Evolutionary conservation across 305 asterid genomes (phyloP).

Genomic region (Solanum aculeatissimum): DNA sequence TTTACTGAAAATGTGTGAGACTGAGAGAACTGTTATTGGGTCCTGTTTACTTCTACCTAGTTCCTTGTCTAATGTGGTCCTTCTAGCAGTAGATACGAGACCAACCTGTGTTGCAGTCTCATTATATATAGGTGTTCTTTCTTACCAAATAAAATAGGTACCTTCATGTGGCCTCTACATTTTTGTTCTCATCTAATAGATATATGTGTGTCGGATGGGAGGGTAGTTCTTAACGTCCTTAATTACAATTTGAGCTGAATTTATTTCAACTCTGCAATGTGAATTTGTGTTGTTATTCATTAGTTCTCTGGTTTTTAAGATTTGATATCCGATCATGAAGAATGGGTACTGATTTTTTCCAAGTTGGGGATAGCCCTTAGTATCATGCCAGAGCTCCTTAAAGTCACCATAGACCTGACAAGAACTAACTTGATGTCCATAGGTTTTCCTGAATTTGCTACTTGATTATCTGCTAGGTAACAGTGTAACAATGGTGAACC

Average conservation of each 20-base stretch:
- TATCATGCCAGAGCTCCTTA: not conserved
- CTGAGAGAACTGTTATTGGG: not conserved
- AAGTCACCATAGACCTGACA: not conserved
- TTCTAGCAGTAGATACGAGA: not conserved
- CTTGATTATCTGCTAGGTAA: not conserved
- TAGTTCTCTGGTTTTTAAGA: not conserved
- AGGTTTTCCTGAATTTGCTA: not conserved
- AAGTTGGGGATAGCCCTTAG: not conserved
- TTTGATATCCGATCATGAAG: not conserved
- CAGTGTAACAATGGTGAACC: not conserved
- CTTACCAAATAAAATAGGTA: not conserved
- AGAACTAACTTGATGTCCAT: not conserved
- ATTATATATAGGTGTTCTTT: not conserved
- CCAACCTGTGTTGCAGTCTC: not conserved
- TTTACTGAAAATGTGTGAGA: not conserved
- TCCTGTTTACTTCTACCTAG: not conserved
- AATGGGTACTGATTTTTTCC: not conserved
- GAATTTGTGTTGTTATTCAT: not conserved
- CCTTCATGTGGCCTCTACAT: not conserved
- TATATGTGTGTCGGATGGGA: not conserved
- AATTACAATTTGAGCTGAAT: not conserved
- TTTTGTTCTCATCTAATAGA: not conserved
- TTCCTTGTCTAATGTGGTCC: not conserved
- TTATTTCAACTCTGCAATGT: not conserved
- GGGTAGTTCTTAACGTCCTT: not conserved